Base-by-base conservation (phyloP, 495 filamentous ascomycete genomes). In the Gamarada debralockiae region DNA sequence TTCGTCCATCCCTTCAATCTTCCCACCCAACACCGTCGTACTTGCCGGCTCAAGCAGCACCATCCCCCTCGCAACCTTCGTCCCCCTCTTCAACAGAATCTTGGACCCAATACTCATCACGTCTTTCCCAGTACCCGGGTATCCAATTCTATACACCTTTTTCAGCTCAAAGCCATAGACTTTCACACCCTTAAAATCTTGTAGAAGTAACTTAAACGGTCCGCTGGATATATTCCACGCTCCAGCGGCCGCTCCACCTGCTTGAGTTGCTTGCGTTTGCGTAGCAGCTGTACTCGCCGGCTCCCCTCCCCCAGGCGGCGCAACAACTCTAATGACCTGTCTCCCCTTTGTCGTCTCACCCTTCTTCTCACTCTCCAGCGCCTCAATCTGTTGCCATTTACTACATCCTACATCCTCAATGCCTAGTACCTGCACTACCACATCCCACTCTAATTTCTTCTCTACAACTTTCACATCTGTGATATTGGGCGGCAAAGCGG, bases 351-450 rank as follows among this genome's bases (percentile, higher is more conserved):
- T 88, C 31, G 78, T 80, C 67, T 97, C 93, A 2, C 92, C 92
- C 7, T 91, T 76, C 65, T 91, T 87, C 8, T 82, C 71, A 39
- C 86, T 82, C 66, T 98, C 93, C 21, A 97, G 75, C 18, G 81
- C 81, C 60, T 97, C 92, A 34, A 96, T 79, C 60, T 95, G 88
- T 59, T 86, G 83, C 86, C 90, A 92, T 18, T 84, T 74, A 59
- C 84, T 87, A 13, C 76, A 77, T 13, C 82, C 77, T 36, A 97
- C 73, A 61, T 96, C 91, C 60, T 92, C 87, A 15, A 97, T 77
- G 41, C 89, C 89, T 0, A 95, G 67, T 0, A 97, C 81, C 65
- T 98, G 93, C 5, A 93, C 84, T 0, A 83, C 74, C 6, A 92
- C 74, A 17, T 89, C 75, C 0, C 74, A 12, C 4, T 4, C 12